Evolutionary conservation across 352 stramenopile species (phyloP), one percentile per base, ranked within the genome.

Genomic region (Phytophthora colocasiae): DNA sequence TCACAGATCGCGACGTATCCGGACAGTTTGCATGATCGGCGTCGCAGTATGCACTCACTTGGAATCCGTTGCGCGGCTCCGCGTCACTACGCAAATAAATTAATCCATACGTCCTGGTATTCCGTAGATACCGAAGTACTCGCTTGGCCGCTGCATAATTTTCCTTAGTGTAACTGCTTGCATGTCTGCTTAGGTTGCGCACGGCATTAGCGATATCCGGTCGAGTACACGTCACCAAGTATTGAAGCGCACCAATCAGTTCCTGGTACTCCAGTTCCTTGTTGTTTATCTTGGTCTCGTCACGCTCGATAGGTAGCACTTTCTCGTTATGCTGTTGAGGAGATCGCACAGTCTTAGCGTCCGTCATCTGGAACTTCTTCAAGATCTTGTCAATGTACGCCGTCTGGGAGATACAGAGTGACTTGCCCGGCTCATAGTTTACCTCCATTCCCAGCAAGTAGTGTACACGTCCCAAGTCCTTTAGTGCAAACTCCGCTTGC

Each of bases 391-490:
- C 36, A 22, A 22, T 22, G 2, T 22, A 22, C 22, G 22, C 22
- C 22, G 22, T 22, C 22, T 22, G 22, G 2, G 7, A 41, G 15
- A 41, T 4, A 0, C 36, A 41, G 5, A n/a, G 15, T 0, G 10
- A 4, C 36, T 17, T 17, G 14, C 26, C 26, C 39, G 12, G 43
- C 2, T 48, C 36, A 12, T 55, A 63, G 26, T 55, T 6, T 0
- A 55, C 40, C 24, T 63, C 29, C 32, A 63, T 63, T 4, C 41
- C 50, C 2, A 63, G 12, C 17, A 48, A 29, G 15, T 63, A 34
- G 14, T n/a, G 11, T 6, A 54, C 22, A 2, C 32, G 34, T 15
- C 55, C 44, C 22, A 54, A 9, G 36, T 55, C 55, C 19, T 63
- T 63, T 24, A 54, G 47, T 4, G 14, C 9, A 14, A 62, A 62